phyloP scores from a whole-genome alignment of 1,139 yeast genomes.

The Ashbya aceris region DNA sequence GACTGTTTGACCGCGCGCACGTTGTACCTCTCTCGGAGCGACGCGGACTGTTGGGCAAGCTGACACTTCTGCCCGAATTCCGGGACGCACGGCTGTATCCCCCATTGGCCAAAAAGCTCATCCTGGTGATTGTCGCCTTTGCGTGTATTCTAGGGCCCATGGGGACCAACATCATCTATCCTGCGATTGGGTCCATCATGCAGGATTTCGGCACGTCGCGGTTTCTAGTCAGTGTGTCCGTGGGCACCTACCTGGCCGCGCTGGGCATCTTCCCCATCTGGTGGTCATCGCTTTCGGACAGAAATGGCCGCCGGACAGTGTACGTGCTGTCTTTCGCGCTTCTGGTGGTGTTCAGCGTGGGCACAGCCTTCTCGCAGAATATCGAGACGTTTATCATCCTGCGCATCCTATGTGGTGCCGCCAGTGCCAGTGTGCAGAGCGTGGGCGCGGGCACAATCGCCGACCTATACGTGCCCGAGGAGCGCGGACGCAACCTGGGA shows the following conservation, averaged over 20 bases:
- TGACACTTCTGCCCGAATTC: conserved; percentile 60
- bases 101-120: conserved; percentile 36
- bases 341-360: conserved; percentile 59
- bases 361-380: conserved; percentile 57
- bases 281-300: conserved; percentile 81
- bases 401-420: conserved; percentile 67
- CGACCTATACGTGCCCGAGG: conserved; percentile 57
- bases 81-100: conserved; percentile 65
- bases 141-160: conserved; percentile 81
- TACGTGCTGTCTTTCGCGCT: conserved; percentile 59
- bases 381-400: conserved; percentile 58
- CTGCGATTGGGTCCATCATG: conserved; percentile 61
- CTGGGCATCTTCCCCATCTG: conserved; percentile 77
- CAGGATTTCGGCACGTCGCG: conserved; percentile 46
- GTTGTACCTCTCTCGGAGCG: conserved; percentile 37
- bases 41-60: conserved; percentile 46
- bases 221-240: conserved; percentile 61
- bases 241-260: conserved; percentile 66
- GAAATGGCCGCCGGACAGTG: conserved; percentile 64
- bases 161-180: conserved; percentile 82
- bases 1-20: conserved; percentile 5
- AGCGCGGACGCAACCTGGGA: conserved; percentile 77
- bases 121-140: conserved; percentile 58
- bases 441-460: conserved; percentile 87
- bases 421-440: conserved; percentile 79